These are phyloP conservation scores for Isabelozyma pseudorhagii DNA, from an alignment of 805 yeast species.

Conservation along the genomic window DNA sequence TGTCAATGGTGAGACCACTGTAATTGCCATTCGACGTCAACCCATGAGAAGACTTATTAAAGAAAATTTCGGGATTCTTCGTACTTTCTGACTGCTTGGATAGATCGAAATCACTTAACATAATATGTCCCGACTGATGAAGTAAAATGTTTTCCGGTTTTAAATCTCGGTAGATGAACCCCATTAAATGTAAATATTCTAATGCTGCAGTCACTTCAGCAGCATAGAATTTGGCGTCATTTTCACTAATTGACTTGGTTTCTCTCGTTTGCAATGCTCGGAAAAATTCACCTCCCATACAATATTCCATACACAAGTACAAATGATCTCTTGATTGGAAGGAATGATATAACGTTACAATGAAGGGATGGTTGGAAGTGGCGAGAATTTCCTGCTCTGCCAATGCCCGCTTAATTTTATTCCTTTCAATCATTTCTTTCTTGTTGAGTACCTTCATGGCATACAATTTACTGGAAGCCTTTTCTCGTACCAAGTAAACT, in stretches of 20 bases:
- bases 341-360: conserved; percentile 92
- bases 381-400: conserved; percentile 97
- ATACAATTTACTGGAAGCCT: conserved; percentile 65
- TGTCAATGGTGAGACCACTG: conserved; percentile 67
- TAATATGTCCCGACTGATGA: conserved; percentile 97
- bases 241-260: conserved; percentile 79
- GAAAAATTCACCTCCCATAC: conserved; percentile 99
- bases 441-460: conserved; percentile 93
- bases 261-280: conserved; percentile 90
- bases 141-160: conserved; percentile 94
- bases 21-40: conserved; percentile 24
- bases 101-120: conserved; percentile 94
- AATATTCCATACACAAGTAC: conserved; percentile 95
- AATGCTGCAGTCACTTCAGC: conserved; percentile 97
- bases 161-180: conserved; percentile 92
- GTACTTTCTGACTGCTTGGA: conserved; percentile 82
- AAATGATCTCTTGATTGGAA: conserved; percentile 91
- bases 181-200: conserved; percentile 94
- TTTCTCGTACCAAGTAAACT: conserved; percentile 88
- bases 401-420: conserved; percentile 88
- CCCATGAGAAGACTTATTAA: conserved; percentile 22
- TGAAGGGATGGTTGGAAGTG: conserved; percentile 94
- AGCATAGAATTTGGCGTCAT: conserved; percentile 90
- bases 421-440: conserved; percentile 91
- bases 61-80: conserved; percentile 70